These are phyloP conservation scores for Trifolium fragiferum DNA, from an alignment of 306 rosid species.

Conservation along the genomic window DNA sequence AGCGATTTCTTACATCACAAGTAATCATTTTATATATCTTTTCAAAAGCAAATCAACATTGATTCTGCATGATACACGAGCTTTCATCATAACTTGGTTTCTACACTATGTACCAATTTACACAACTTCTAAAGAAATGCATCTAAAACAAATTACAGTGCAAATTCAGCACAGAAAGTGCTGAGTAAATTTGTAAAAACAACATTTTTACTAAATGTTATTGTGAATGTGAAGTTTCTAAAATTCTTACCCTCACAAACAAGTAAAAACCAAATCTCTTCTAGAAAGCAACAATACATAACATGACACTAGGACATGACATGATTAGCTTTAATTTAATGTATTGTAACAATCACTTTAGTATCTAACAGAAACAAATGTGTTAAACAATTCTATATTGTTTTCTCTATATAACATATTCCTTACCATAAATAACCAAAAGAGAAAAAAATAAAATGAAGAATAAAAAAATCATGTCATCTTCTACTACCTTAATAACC, in stretches of 20 bases:
- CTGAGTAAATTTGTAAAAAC: not conserved
- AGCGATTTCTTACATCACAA: constrained; percentile 25
- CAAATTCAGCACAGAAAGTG: too few relatives aligned
- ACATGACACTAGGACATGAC: not conserved
- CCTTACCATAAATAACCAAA: not conserved
- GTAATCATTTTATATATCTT: constrained; percentile 1
- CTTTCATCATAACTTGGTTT: not conserved
- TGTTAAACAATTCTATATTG: not conserved
- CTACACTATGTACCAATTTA: not conserved
- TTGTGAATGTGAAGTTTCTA: constrained; percentile 39
- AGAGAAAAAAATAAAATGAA: not conserved
- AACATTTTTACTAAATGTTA: not conserved
- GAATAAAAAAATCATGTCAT: constrained; percentile 33
- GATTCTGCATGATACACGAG: constrained; percentile 23
- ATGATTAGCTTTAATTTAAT: constrained; percentile 1
- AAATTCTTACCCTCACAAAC: constrained; percentile 45
- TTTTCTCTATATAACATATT: not conserved
- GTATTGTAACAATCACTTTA: not conserved
- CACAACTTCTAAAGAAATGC: not conserved
- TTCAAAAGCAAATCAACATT: not conserved
- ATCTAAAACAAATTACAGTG: not conserved
- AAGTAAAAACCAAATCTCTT: constrained; percentile 29
- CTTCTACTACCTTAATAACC: constrained; percentile 18
- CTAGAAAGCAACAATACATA: not conserved
- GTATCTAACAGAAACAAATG: not conserved